These are phyloP conservation scores for Colletotrichum salicis DNA, from an alignment of 2,329 filamentous ascomycete genomes.

Conservation along the genomic window DNA sequence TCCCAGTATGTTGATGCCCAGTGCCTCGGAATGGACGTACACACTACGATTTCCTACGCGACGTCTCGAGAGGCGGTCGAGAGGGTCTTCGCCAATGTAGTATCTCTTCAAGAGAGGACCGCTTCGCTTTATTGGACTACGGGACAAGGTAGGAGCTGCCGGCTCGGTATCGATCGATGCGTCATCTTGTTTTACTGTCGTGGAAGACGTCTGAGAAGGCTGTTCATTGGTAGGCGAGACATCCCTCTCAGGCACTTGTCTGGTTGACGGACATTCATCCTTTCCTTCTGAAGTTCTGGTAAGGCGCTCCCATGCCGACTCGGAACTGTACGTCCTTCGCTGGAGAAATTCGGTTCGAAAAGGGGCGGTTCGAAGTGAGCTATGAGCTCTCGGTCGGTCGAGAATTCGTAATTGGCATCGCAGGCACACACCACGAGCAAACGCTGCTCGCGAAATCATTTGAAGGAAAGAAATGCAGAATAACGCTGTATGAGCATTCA, in stretches of 20 bases:
- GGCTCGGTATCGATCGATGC: not conserved
- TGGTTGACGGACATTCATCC: not conserved
- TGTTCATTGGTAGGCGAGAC: not conserved
- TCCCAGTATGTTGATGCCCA: slow-evolving; percentile 49
- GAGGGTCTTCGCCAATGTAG: not conserved
- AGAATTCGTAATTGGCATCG: slow-evolving; percentile 46
- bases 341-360: slow-evolving; percentile 13
- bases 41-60: slow-evolving; percentile 17
- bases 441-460: slow-evolving; percentile 50
- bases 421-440: slow-evolving; percentile 47
- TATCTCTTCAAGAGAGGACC: not conserved
- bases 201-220: not conserved
- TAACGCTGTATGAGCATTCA: not conserved
- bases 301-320: slow-evolving; percentile 27
- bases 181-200: not conserved
- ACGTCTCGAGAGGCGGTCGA: not conserved
- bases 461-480: slow-evolving; percentile 26
- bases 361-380: slow-evolving; percentile 10
- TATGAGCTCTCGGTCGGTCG: slow-evolving; percentile 21
- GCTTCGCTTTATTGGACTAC: not conserved
- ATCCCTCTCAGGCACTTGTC: not conserved
- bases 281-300: not conserved
- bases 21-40: slow-evolving; percentile 24
- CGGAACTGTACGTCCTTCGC: slow-evolving; percentile 23
- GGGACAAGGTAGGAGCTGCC: not conserved